phyloP scores from a whole-genome alignment of 192 early-diverging fungal species.

The Gaertneriomyces semiglobifer region DNA sequence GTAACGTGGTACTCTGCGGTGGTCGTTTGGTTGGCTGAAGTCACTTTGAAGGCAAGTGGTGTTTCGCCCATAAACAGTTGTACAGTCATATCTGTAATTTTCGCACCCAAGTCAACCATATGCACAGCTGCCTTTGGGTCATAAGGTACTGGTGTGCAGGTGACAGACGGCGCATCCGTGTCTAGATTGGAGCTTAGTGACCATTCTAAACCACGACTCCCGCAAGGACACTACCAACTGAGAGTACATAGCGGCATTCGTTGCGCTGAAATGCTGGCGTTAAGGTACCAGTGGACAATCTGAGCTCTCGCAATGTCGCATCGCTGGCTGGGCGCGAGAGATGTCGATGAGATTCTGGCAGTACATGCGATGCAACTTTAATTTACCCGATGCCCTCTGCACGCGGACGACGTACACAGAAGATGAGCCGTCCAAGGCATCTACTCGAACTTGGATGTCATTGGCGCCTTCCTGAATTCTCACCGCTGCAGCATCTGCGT shows the following conservation, averaged over 20 bases:
- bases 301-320: constrained; percentile 30
- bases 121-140: background rate
- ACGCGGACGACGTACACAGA: constrained; percentile 35
- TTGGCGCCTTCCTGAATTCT: constrained; percentile 29
- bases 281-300: constrained; percentile 28
- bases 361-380: background rate
- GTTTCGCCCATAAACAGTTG: constrained; percentile 30
- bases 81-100: background rate
- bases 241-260: constrained; percentile 36
- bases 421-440: constrained; percentile 44
- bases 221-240: constrained; percentile 20
- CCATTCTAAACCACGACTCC: background rate
- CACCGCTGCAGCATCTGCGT: constrained; percentile 16
- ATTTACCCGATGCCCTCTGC: constrained; percentile 34
- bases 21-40: constrained; percentile 18
- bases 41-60: constrained; percentile 21
- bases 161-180: background rate
- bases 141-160: background rate
- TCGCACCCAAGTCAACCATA: background rate
- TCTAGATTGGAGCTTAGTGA: background rate
- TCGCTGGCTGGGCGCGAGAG: constrained; percentile 28
- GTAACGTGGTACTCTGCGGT: constrained; percentile 18
- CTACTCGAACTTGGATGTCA: constrained; percentile 43
- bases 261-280: constrained; percentile 38
- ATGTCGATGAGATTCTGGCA: background rate